Conservation (phyloP, 192 early-diverging fungal genomes). For the Martensiomyces pterosporus region DNA sequence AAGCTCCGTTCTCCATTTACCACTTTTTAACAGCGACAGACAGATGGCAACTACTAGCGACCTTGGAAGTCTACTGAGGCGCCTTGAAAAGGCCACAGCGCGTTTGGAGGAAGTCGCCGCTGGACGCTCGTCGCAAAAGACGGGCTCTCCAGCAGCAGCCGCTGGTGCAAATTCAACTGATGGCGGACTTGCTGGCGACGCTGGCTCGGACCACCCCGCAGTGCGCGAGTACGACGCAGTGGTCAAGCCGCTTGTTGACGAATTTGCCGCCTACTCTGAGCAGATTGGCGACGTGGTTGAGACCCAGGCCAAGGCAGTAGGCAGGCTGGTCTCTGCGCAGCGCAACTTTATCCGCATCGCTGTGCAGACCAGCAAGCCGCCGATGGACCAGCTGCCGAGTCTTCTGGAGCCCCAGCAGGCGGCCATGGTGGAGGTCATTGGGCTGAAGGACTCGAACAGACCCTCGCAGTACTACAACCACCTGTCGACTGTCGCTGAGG, state of each 20-base stretch:
- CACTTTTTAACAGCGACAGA: background rate
- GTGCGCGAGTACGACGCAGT: slow-evolving; percentile 53
- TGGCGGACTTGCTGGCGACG: slow-evolving; percentile 3
- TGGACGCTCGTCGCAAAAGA: slow-evolving; percentile 42
- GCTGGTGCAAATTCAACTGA: background rate
- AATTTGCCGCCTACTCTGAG: slow-evolving; percentile 38
- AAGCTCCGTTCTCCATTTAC: slow-evolving; percentile 6
- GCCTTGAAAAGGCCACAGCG: slow-evolving; percentile 87
- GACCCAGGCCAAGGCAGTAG: slow-evolving; percentile 60
- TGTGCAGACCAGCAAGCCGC: slow-evolving; percentile 71
- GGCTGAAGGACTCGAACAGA: slow-evolving; percentile 76
- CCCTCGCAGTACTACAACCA: slow-evolving; percentile 71
- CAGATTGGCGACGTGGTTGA: slow-evolving; percentile 59
- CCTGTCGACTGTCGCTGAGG: slow-evolving; percentile 81
- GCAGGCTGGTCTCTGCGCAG: slow-evolving; percentile 64
- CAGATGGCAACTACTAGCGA: slow-evolving; percentile 44
- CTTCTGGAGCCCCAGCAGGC: slow-evolving; percentile 68
- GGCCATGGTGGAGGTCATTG: slow-evolving; percentile 61
- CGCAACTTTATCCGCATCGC: slow-evolving; percentile 73
- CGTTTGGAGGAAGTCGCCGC: slow-evolving; percentile 84
- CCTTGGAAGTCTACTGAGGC: slow-evolving; percentile 69
- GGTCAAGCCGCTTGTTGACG: slow-evolving; percentile 33
- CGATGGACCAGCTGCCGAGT: slow-evolving; percentile 55
- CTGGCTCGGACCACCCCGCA: slow-evolving; percentile 38
- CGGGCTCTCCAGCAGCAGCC: slow-evolving; percentile 19